These are phyloP conservation scores for Vitis amurensis DNA, from an alignment of 164 flowering plant species.

Conservation along the genomic window DNA sequence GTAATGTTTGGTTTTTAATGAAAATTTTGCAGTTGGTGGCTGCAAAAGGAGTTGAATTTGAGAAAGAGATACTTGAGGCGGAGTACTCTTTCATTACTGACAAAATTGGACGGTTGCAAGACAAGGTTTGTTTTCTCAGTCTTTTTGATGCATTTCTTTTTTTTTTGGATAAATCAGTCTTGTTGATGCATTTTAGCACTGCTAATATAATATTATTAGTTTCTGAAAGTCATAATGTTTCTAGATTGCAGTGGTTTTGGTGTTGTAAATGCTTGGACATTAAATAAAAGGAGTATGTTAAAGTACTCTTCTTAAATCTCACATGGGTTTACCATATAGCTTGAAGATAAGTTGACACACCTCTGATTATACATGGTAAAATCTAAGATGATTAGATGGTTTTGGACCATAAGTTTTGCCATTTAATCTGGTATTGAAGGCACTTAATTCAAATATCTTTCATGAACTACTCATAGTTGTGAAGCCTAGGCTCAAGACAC, in stretches of 20 bases:
- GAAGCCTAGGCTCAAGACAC: too few relatives aligned
- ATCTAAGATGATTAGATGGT: too few relatives aligned
- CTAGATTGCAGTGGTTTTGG: neutral
- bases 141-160: neutral
- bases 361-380: too few relatives aligned
- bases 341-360: too few relatives aligned
- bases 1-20: slow-evolving; percentile 3
- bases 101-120: slow-evolving; percentile 62
- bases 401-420: too few relatives aligned
- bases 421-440: too few relatives aligned
- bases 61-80: slow-evolving; percentile 71
- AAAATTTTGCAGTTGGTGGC: slow-evolving; percentile 45
- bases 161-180: neutral
- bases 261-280: neutral
- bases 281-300: neutral
- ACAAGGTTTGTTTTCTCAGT: slow-evolving; percentile 55
- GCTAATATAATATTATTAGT: neutral
- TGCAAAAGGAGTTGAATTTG: slow-evolving; percentile 71
- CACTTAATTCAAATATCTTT: too few relatives aligned
- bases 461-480: too few relatives aligned
- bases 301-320: too few relatives aligned
- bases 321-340: too few relatives aligned
- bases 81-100: slow-evolving; percentile 66
- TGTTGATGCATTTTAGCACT: neutral
- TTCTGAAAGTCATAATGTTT: neutral